phyloP scores from a whole-genome alignment of 2,329 filamentous ascomycete genomes.

The Monilinia fructigena region DNA sequence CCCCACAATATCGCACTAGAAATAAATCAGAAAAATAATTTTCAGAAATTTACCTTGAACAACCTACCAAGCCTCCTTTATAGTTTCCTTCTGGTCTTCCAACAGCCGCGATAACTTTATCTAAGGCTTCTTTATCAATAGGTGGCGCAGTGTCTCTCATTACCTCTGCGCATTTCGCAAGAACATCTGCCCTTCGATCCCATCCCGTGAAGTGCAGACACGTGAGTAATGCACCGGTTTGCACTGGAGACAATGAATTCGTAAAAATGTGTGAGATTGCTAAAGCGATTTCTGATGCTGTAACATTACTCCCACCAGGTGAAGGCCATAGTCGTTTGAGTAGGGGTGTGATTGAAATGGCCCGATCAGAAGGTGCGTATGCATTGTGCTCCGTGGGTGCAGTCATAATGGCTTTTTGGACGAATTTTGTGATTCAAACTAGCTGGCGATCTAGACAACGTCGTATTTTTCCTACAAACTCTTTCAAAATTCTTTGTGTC shows the following conservation, averaged over 20 bases:
- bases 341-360: slow-evolving; percentile 61
- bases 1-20: slow-evolving; percentile 85
- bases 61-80: slow-evolving; percentile 74
- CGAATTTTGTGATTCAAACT: background rate
- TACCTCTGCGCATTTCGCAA: slow-evolving; percentile 76
- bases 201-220: slow-evolving; percentile 87
- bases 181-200: slow-evolving; percentile 79
- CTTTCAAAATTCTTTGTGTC: background rate
- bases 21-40: slow-evolving; percentile 24
- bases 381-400: slow-evolving; percentile 29
- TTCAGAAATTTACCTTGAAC: background rate
- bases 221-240: slow-evolving; percentile 83
- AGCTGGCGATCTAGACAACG: background rate
- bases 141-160: slow-evolving; percentile 79
- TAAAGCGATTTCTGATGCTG: slow-evolving; percentile 80
- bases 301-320: slow-evolving; percentile 51
- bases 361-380: slow-evolving; percentile 27
- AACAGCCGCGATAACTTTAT: slow-evolving; percentile 57
- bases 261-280: slow-evolving; percentile 91
- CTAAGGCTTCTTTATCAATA: slow-evolving; percentile 65
- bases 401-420: slow-evolving; percentile 28
- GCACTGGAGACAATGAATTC: slow-evolving; percentile 81
- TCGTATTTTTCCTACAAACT: background rate
- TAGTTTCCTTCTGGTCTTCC: slow-evolving; percentile 71
- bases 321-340: slow-evolving; percentile 69